phyloP scores from a whole-genome alignment of 805 yeast species.

The Teunomyces pallodes region DNA sequence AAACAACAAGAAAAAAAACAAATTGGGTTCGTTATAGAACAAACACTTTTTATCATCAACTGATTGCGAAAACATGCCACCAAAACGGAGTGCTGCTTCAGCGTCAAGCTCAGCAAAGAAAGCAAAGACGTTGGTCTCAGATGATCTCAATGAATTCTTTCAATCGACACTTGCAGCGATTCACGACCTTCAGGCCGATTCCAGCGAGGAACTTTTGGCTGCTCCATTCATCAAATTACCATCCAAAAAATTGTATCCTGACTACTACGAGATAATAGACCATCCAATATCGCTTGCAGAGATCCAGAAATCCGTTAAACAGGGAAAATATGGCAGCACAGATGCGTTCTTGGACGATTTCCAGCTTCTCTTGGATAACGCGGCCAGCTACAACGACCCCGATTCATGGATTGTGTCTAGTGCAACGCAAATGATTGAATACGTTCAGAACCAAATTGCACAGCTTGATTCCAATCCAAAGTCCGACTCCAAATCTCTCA shows the following conservation, averaged over 20 bases:
- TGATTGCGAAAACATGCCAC: background rate
- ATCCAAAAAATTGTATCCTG: constrained; percentile 37
- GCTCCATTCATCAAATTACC: constrained; percentile 35
- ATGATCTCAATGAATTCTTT: constrained; percentile 28
- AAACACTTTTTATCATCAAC: background rate
- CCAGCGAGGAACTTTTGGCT: constrained; percentile 19
- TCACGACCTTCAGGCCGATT: constrained; percentile 30
- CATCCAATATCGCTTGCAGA: constrained; percentile 35
- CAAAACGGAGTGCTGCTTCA: background rate
- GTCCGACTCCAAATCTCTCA: constrained; percentile 6
- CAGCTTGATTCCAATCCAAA: constrained; percentile 24
- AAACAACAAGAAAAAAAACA: background rate
- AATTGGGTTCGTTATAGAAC: background rate
- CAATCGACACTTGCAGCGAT: constrained; percentile 30
- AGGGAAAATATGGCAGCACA: constrained; percentile 44
- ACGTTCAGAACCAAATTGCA: constrained; percentile 50
- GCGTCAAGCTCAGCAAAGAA: constrained; percentile 2
- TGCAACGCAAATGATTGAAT: constrained; percentile 54
- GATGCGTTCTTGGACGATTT: constrained; percentile 37
- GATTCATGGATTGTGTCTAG: constrained; percentile 60
- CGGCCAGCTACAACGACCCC: constrained; percentile 40
- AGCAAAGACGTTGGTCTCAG: constrained; percentile 8
- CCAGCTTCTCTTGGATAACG: constrained; percentile 35
- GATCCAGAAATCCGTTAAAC: constrained; percentile 35
- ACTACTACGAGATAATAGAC: constrained; percentile 34